Percentiles rank a stretch among this genome's conserved stretches.
phyloP scores from a whole-genome alignment of 345 rosid species.

The Euphorbia peplus region DNA sequence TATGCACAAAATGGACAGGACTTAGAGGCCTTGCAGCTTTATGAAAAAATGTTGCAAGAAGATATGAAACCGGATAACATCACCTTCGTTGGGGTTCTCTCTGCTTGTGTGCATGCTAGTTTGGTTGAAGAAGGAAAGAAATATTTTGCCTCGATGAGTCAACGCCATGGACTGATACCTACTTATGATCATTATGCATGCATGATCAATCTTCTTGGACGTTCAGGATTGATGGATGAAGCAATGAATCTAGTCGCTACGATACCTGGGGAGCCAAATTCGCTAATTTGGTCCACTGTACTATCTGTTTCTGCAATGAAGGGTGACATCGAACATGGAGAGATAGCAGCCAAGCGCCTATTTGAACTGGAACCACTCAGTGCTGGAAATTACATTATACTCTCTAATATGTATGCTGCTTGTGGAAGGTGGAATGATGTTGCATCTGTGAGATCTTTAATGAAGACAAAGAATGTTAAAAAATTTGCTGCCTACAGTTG shows the following conservation, averaged over 20 bases:
- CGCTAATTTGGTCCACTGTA: conserved; percentile 50
- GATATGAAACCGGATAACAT: conserved; percentile 45
- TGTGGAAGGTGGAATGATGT: conserved; percentile 58
- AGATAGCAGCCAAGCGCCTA: conserved; percentile 48
- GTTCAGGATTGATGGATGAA: conserved; percentile 38
- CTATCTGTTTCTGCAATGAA: conserved; percentile 42
- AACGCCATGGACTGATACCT: conserved; percentile 35
- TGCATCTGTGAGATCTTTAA: conserved; percentile 48
- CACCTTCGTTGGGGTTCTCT: conserved; percentile 53
- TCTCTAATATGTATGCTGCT: conserved; percentile 59
- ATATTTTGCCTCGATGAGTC: conserved; percentile 47
- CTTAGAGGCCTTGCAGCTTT: conserved; percentile 46
- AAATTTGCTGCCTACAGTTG: conserved; percentile 63
- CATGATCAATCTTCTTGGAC: conserved; percentile 56
- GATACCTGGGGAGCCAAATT: conserved; percentile 46
- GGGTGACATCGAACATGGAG: conserved; percentile 42
- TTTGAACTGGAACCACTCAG: conserved; percentile 47
- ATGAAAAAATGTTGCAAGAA: conserved; percentile 42
- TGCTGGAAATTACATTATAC: conserved; percentile 57
- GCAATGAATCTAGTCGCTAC: conserved; percentile 40
- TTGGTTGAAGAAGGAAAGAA: conserved; percentile 45
- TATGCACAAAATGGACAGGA: conserved; percentile 56
- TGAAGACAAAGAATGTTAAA: conserved; percentile 50
- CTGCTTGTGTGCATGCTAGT: conserved; percentile 53
- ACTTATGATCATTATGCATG: conserved; percentile 49